Conservation (phyloP, 352 stramenopile genomes). For the Blastocystis sp. region DNA sequence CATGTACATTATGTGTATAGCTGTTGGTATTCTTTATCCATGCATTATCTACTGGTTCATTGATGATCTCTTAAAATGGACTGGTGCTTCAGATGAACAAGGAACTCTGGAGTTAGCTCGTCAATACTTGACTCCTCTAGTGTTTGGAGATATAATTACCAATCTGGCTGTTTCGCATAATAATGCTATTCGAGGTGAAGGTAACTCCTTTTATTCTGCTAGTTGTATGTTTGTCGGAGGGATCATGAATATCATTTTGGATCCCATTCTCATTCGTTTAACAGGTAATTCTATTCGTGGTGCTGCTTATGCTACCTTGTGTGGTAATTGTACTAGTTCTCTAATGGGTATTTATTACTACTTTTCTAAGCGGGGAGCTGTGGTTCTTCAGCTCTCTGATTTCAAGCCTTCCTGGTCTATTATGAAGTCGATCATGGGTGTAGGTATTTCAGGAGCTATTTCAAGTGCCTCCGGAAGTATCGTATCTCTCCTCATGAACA, state of each 20-base stretch:
- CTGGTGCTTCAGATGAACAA: conserved; percentile 12
- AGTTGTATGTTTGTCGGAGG: conserved; percentile 42
- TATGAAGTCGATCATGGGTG: background rate
- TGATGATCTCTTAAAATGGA: background rate
- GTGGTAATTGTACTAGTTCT: background rate
- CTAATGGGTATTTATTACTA: conserved; percentile 59
- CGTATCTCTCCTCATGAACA: conserved; percentile 43
- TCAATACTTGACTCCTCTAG: conserved; percentile 31
- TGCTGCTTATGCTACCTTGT: conserved; percentile 37
- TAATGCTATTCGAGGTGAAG: conserved; percentile 52
- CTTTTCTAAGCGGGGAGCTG: background rate
- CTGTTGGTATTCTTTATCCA: conserved; percentile 30
- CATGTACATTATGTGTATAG: conserved; percentile 32
- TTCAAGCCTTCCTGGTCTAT: conserved; percentile 1
- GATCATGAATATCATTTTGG: conserved; percentile 58
- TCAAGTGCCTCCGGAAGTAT: conserved; percentile 44
- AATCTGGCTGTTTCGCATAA: background rate
- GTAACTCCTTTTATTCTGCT: conserved; percentile 48
- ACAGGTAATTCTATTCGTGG: conserved; percentile 22
- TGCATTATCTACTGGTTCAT: conserved; percentile 23
- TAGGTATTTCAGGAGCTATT: conserved; percentile 53
- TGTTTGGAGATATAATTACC: conserved; percentile 31
- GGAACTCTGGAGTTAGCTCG: conserved; percentile 17
- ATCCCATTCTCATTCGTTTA: conserved; percentile 58
- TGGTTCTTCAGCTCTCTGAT: conserved; percentile 11